A percentile compares a stretch with the other conserved stretches of the same genome.
These are phyloP conservation scores for Purpureocillium lavendulum DNA, from an alignment of 2,329 filamentous ascomycete species.

Conservation along the genomic window DNA sequence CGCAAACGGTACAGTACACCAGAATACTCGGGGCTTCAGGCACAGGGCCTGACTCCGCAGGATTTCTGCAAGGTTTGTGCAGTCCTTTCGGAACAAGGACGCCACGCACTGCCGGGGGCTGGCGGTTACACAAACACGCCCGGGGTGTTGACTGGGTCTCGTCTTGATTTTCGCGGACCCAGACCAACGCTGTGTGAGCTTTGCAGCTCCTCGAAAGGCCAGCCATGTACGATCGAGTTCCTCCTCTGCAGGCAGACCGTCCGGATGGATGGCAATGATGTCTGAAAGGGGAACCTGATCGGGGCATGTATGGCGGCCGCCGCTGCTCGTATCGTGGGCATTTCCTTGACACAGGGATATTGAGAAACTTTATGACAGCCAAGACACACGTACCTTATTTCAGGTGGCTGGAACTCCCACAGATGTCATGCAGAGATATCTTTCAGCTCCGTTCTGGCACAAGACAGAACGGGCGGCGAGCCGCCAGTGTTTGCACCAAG, in stretches of 20 bases:
- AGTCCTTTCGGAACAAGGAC: constrained; percentile 14
- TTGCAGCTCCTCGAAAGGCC: constrained; percentile 1
- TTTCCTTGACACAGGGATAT: no score
- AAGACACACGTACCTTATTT: no score
- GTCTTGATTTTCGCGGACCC: constrained; percentile 7
- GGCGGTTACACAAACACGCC: constrained; percentile 11
- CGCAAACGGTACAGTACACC: constrained; percentile 13
- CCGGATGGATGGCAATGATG: background rate
- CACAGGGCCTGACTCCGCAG: constrained; percentile 9
- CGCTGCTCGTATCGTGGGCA: no score
- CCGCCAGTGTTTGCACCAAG: no score
- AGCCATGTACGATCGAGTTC: background rate
- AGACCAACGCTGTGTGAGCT: constrained; percentile 4
- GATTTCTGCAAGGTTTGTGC: constrained; percentile 10
- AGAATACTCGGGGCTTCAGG: constrained; percentile 11
- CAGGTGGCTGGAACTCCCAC: no score
- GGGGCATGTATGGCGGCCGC: background rate
- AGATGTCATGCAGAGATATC: no score
- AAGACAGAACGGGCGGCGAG: no score
- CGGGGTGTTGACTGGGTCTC: constrained; percentile 3
- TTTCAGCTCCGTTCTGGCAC: no score
- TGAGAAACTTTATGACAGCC: no score
- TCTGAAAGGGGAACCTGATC: background rate
- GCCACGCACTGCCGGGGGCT: constrained; percentile 13
- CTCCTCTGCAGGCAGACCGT: background rate